Base-by-base conservation (phyloP, 306 rosid species). In the Acacia crassicarpa region DNA sequence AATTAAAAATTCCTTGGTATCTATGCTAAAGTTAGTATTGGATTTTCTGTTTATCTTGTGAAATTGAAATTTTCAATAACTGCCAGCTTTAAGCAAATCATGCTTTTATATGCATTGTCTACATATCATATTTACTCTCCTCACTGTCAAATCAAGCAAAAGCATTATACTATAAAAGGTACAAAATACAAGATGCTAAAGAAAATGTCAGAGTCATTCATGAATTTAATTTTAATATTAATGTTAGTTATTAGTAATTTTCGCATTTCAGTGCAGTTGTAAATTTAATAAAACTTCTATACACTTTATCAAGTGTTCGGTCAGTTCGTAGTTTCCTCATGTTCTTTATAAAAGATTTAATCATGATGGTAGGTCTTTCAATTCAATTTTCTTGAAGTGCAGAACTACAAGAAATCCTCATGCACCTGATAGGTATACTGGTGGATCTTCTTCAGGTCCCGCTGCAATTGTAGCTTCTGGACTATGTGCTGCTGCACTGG, bases 381-480 rank as follows among this genome's bases (percentile, higher is more conserved):
- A 81, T 75, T 81, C 23, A 74, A 48, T 75, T 56, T 67, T 78
- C 63, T 85, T 80, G 87, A 79, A 56, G 80, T 91, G 87, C 89
- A 92, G 98, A 82, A 91, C 99, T 56, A 83, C 93, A 58, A 93
- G 99, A 86, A 95, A 95, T 90, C 99, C 98, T 74, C 99, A 95
- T 87, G 98, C 94, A 56, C 93, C 80, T 80, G 98, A 93, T 62
- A 88, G 99, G 84, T 95, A 95, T 78, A 95, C 99, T 5, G 99
- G 98, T 14, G 99, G 99, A 81, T 95, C 99, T 84, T 95, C 99
- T 72, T 95, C 98, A 9, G 99, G 99, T 72, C 97, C 99, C 22
- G 99, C 98, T 74, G 98, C 99, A 79, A 76, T 95, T 87, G 98
- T 95, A 83, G 99, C 98, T 76, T 91, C 97, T 83, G 99, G 99